Base-by-base conservation (phyloP, 305 asterid genomes). In the Solanum hybrid region DNA sequence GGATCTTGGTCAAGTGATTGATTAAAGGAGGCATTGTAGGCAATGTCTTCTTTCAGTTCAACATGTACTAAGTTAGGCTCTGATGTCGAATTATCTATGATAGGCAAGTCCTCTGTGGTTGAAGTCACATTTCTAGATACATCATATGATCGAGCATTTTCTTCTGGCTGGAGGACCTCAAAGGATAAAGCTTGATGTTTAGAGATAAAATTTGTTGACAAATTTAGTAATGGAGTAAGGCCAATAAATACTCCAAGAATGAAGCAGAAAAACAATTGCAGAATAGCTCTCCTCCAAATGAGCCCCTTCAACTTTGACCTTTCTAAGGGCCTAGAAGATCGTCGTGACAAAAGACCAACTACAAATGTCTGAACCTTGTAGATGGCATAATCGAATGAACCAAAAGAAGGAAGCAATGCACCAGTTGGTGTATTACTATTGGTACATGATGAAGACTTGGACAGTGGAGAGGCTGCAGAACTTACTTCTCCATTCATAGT, bases 191-290 rank as follows among this genome's bases (percentile, higher is more conserved):
- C 91, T 86, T 93, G 94, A 71, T 92, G 89, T 85, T 90, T 92
- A 61, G 95, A 90, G 91, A 92, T 71, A 35, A 90, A 82, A 85
- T 90, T 91, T 24, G 90, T 36, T 73, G 97, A 92, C 84, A 90
- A 84, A 83, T 86, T 92, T 77, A 91, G 86, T 0, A 93, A 92
- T 13, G 98, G 97, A 36, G 96, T 93, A 26, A 95, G 91, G 10
- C 98, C 99, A 36, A 93, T 85, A 81, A 94, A 91, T 87, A 93
- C 73, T 51, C 99, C 99, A 82, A 94, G 88, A 67, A 95, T 14
- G 71, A 96, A 96, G 89, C 96, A 96, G 64, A 92, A 61, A 35
- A 91, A 57, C 92, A 95, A 95, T 91, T 95, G 97, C 29, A 95
- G 40, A 90, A 93, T 88, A 31, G 96, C 95, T 89, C 93, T 95